Base-by-base conservation (phyloP, 495 filamentous ascomycete species). In the Opeltia flavorubescens region DNA sequence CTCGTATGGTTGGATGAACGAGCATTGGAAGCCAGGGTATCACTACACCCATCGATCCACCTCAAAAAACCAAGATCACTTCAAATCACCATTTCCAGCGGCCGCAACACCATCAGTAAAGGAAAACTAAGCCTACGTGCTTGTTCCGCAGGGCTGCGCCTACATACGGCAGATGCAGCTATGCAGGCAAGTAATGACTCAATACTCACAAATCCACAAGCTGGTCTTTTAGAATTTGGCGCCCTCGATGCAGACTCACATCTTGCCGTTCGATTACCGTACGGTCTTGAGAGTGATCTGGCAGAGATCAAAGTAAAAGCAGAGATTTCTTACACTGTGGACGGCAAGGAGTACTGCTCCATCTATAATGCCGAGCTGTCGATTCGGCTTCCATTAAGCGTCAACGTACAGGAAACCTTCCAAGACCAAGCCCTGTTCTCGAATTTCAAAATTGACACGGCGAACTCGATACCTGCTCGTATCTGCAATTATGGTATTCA, bases 401-500 rank as follows among this genome's bases (percentile, higher is more conserved):
- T 99, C 50, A 95, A 96, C 52, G 89, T 99, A 31, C 87, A 95
- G 55, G 93, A 99, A 53, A 77, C 86, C 30, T 99, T 99, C 71
- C 93, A 93, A 59, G 73, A 84, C 43, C 64, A 78, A 25, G 68
- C 78, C 1, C 71, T 96, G 0, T 91, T 89, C 54, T 95, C 89
- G 0, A 78, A 80, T 42, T 96, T 98, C 58, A 91, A 83, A 13
- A 77, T 98, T 33, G 84, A 82, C 25, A 83, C 89, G 4, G 80
- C 86, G 3, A 82, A 66, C 48, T 55, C 73, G 44, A 75, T 81
- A 41, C 91, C 91, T 1, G 62, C 95, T 7, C 74, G 84, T 28
- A 65, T 98, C 21, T 66, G 81, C 26, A 75, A 72, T 46, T 83
- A 83, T 56, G 72, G 70, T 45, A 75, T 98, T 5, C 62, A 84